These are phyloP conservation scores for Collybia mongolica DNA, from an alignment of 768 basidiomycete genomes.

Conservation along the genomic window DNA sequence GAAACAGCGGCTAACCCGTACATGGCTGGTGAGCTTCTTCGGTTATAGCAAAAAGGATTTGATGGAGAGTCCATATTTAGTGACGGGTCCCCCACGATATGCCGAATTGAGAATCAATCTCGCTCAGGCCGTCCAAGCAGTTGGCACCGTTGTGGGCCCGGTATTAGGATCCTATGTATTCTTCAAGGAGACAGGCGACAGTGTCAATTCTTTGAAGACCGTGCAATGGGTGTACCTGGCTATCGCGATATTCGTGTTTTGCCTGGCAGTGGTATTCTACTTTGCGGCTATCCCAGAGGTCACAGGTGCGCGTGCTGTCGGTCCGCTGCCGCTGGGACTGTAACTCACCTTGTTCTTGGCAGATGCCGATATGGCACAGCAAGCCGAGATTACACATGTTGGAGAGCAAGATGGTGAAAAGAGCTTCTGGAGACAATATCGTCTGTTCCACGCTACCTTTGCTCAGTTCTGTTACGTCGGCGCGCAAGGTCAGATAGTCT, in stretches of 20 bases:
- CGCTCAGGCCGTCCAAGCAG: constrained; percentile 31
- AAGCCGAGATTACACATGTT: constrained; percentile 30
- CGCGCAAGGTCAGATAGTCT: constrained; percentile 23
- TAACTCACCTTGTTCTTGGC: neutral
- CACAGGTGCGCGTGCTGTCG: constrained; percentile 19
- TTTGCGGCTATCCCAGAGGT: constrained; percentile 32
- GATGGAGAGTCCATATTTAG: constrained; percentile 1
- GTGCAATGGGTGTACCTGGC: constrained; percentile 35
- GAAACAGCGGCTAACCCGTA: constrained; percentile 34
- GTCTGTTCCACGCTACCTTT: constrained; percentile 29
- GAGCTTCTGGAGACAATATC: constrained; percentile 26
- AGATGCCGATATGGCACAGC: constrained; percentile 33
- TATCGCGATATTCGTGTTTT: constrained; percentile 31
- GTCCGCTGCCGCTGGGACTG: neutral
- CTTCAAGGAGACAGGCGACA: constrained; percentile 30
- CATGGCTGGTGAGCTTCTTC: constrained; percentile 25
- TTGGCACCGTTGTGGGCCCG: constrained; percentile 31
- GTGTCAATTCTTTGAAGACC: constrained; percentile 24
- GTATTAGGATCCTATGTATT: constrained; percentile 32
- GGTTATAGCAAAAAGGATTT: too few relatives aligned
- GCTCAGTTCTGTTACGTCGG: constrained; percentile 32
- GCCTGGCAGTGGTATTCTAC: constrained; percentile 28
- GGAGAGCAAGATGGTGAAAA: constrained; percentile 22
- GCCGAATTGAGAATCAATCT: constrained; percentile 32
- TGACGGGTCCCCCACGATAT: constrained; percentile 31